Conservation (phyloP, 768 basidiomycete genomes). For the Lactarius akahatsu region DNA sequence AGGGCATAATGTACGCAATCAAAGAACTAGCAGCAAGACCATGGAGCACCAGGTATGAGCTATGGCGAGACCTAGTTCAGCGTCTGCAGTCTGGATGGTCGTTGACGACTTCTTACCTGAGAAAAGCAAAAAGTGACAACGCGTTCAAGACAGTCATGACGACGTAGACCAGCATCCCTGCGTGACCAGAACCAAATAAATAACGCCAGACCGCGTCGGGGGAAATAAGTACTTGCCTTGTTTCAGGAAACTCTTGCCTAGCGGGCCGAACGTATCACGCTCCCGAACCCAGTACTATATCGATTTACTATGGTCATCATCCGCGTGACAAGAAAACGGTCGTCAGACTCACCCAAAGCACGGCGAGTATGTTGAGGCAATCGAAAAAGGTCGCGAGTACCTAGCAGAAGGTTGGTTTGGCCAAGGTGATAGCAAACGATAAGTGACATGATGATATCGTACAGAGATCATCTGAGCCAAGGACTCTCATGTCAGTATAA, state of each 20-base stretch:
- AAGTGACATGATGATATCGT: neutral
- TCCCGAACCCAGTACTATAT: constrained; percentile 21
- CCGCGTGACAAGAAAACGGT: neutral
- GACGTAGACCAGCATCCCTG: constrained; percentile 26
- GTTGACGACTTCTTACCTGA: constrained; percentile 10
- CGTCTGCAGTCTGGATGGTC: neutral
- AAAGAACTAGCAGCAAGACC: constrained; percentile 11
- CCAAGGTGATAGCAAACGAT: neutral
- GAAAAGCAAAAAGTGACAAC: constrained; percentile 19
- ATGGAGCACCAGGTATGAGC: neutral
- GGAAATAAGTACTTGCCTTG: constrained; percentile 22
- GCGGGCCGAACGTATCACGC: constrained; percentile 16
- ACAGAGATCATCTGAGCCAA: constrained; percentile 16
- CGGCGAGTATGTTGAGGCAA: constrained; percentile 14
- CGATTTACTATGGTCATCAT: neutral
- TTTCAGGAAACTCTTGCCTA: constrained; percentile 25
- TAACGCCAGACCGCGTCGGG: neutral
- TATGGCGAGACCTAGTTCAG: neutral
- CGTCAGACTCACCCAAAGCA: constrained; percentile 11
- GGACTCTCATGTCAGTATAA: neutral
- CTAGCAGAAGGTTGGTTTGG: constrained; percentile 1
- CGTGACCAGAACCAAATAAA: neutral
- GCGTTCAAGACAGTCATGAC: constrained; percentile 26
- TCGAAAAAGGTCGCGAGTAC: constrained; percentile 17
- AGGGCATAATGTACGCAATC: constrained; percentile 24